Evolutionary conservation across 495 filamentous ascomycete genomes (phyloP).

Genomic region (Oidiodendron maius): DNA sequence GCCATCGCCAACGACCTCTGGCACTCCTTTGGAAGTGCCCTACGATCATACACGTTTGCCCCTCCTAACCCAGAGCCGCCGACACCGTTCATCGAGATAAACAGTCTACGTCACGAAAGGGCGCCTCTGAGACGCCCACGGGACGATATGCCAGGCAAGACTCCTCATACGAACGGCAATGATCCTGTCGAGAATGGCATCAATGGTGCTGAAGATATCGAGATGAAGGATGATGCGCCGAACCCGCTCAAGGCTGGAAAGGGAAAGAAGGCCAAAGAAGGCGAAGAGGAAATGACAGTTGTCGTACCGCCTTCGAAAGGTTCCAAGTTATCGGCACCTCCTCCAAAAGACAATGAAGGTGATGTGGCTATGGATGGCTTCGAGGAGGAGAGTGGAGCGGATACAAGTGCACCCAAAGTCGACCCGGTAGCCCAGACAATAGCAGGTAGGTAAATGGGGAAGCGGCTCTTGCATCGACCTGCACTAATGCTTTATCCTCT

Average conservation of each 20-base stretch:
- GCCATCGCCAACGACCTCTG: neutral
- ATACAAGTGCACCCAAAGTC: slow-evolving; percentile 26
- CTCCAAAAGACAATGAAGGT: slow-evolving; percentile 56
- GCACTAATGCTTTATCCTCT: slow-evolving; percentile 2
- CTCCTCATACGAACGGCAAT: slow-evolving; percentile 65
- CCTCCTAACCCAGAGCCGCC: neutral
- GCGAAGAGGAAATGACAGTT: slow-evolving; percentile 76
- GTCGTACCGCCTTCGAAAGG: slow-evolving; percentile 76
- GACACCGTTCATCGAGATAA: slow-evolving; percentile 15
- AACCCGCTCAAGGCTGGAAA: slow-evolving; percentile 47
- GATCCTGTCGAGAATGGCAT: slow-evolving; percentile 70
- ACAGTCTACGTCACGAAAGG: slow-evolving; percentile 10
- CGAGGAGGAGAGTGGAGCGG: slow-evolving; percentile 40
- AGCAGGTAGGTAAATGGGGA: slow-evolving; percentile 38
- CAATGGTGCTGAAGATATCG: slow-evolving; percentile 70
- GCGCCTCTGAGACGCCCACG: slow-evolving; percentile 6
- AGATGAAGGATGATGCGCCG: slow-evolving; percentile 74
- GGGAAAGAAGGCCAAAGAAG: slow-evolving; percentile 58
- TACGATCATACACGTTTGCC: neutral
- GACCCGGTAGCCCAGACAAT: slow-evolving; percentile 60
- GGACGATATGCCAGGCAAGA: slow-evolving; percentile 52
- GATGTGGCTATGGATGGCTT: slow-evolving; percentile 68
- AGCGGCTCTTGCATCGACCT: no score
- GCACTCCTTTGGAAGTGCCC: neutral
- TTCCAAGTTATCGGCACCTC: slow-evolving; percentile 55